Percentiles rank a stretch among this genome's conserved stretches.
Conservation (phyloP, 345 rosid species). For the Gossypium stocksii region DNA sequence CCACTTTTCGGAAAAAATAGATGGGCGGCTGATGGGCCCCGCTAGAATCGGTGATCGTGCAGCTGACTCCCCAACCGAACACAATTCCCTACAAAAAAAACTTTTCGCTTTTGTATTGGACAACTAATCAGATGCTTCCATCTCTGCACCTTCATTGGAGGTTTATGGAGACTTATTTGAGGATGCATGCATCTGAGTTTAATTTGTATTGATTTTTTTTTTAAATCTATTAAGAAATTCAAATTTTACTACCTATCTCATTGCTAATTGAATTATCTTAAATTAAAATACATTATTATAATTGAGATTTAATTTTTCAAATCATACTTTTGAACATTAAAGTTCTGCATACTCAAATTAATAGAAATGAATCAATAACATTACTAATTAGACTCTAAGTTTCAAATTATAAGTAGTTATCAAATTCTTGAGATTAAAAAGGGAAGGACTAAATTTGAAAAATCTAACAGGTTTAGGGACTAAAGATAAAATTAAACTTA, state of each 20-base stretch:
- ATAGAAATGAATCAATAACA: no score
- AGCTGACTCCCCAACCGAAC: background rate
- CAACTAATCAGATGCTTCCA: background rate
- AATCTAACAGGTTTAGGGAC: no score
- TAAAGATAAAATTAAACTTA: background rate
- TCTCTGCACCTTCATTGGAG: background rate
- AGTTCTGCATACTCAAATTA: no score
- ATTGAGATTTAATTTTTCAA: no score
- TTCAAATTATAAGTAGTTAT: no score
- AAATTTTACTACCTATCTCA: no score
- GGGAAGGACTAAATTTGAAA: background rate
- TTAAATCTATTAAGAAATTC: background rate
- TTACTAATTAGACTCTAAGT: no score
- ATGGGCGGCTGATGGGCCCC: constrained; percentile 8
- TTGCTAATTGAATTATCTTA: no score
- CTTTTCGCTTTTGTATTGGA: background rate
- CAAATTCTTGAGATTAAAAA: background rate
- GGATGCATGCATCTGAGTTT: background rate
- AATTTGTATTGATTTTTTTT: background rate
- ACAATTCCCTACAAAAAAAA: background rate
- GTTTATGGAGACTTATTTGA: background rate
- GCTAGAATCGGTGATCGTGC: constrained; percentile 12
- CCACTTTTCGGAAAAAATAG: background rate
- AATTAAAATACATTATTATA: no score
- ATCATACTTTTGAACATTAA: no score